A percentile compares a stretch with the other conserved stretches of the same genome.
Evolutionary conservation across 768 basidiomycete species (phyloP).

Genomic region (Xerocomus brunneocitrinus): DNA sequence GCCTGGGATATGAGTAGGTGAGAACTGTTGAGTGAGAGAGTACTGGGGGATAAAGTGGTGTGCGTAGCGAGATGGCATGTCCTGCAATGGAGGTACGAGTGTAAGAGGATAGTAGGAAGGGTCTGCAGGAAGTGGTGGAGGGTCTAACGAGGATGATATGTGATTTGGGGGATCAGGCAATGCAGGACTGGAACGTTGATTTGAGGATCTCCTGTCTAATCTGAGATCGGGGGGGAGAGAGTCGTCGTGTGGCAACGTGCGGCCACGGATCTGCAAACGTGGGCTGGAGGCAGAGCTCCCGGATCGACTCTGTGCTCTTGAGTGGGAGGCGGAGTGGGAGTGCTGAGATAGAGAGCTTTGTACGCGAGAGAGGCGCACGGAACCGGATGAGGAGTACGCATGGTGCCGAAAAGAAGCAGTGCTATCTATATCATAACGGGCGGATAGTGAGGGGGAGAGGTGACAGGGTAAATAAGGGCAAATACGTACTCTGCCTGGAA

Average conservation of each 20-base stretch:
- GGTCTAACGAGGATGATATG: slow-evolving; percentile 11
- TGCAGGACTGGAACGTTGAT: slow-evolving; percentile 17
- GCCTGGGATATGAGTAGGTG: slow-evolving; percentile 16
- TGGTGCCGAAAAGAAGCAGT: slow-evolving; percentile 27
- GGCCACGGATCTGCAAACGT: slow-evolving; percentile 34
- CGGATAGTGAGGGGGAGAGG: slow-evolving; percentile 7
- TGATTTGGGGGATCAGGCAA: slow-evolving; percentile 14
- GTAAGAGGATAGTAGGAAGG: slow-evolving; percentile 17
- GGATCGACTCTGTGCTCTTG: slow-evolving; percentile 41
- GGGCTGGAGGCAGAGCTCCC: slow-evolving; percentile 52
- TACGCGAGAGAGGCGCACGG: slow-evolving; percentile 30
- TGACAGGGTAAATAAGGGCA: slow-evolving; percentile 8
- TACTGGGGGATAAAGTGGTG: slow-evolving; percentile 16
- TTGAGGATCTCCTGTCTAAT: slow-evolving; percentile 20
- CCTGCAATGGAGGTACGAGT: slow-evolving; percentile 16
- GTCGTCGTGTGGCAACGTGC: slow-evolving; percentile 42
- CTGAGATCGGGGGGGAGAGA: slow-evolving; percentile 15
- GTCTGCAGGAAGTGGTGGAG: slow-evolving; percentile 8
- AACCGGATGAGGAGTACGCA: slow-evolving; percentile 28
- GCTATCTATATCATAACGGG: slow-evolving; percentile 20
- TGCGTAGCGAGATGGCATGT: slow-evolving; percentile 20
- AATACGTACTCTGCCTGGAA: slow-evolving; percentile 38
- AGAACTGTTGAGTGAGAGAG: slow-evolving; percentile 14
- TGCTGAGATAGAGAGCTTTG: slow-evolving; percentile 33
- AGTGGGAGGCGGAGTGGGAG: slow-evolving; percentile 39